Conservation (phyloP, 768 basidiomycete genomes). For the Tricholoma flavovirens region DNA sequence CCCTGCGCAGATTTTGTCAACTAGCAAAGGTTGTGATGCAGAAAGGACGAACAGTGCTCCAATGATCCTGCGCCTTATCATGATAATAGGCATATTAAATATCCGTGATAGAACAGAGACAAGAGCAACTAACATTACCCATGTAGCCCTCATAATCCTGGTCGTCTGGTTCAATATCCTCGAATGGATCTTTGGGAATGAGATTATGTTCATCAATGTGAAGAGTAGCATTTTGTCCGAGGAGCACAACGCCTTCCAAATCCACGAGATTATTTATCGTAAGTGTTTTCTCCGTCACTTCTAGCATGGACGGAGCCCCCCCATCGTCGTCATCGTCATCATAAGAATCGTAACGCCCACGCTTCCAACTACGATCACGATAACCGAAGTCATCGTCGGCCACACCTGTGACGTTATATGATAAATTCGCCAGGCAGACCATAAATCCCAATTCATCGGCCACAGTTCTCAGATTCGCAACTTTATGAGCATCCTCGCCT, state of each 20-base stretch:
- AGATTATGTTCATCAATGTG: slow-evolving; percentile 20
- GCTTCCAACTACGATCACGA: neutral
- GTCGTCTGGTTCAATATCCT: slow-evolving; percentile 25
- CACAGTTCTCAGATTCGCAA: slow-evolving; percentile 7
- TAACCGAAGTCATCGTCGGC: slow-evolving; percentile 4
- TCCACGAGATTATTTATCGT: slow-evolving; percentile 24
- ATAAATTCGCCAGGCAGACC: slow-evolving; percentile 10
- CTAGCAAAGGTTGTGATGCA: neutral
- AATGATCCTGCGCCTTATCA: slow-evolving; percentile 24
- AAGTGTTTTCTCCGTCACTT: slow-evolving; percentile 17
- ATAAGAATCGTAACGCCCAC: neutral
- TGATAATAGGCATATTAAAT: slow-evolving; percentile 4
- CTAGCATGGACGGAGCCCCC: slow-evolving; percentile 16
- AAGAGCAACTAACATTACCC: slow-evolving; percentile 29
- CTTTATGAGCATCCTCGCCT: slow-evolving; percentile 17
- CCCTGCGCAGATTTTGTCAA: slow-evolving; percentile 1
- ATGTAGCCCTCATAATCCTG: slow-evolving; percentile 23
- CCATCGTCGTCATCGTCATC: slow-evolving; percentile 15
- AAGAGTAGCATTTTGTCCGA: slow-evolving; percentile 11
- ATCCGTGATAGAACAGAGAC: neutral
- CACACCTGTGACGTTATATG: neutral
- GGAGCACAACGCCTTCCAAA: slow-evolving; percentile 22
- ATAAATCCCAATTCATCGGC: slow-evolving; percentile 8
- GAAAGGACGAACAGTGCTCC: slow-evolving; percentile 24
- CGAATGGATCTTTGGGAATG: slow-evolving; percentile 30